Evolutionary conservation across 2,329 filamentous ascomycete species (phyloP).

Genomic region (Penicillium brevicompactum): DNA sequence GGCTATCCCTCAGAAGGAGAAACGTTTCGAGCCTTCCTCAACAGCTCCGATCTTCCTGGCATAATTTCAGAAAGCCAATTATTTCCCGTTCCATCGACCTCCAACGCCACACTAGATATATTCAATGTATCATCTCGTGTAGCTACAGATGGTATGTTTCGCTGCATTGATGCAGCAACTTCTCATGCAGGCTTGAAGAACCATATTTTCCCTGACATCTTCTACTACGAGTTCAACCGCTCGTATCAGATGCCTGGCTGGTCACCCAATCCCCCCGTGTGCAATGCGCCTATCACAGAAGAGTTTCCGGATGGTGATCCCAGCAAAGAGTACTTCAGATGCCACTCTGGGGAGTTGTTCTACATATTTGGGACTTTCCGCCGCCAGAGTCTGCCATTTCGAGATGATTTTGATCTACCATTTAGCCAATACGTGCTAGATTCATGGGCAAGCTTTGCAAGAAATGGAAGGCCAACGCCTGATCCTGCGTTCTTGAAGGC

Average conservation of each 20-base stretch:
- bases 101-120: slow-evolving; percentile 57
- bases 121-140: slow-evolving; percentile 59
- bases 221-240: slow-evolving; percentile 64
- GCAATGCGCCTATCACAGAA: slow-evolving; percentile 47
- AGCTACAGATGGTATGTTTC: slow-evolving; percentile 61
- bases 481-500: slow-evolving; percentile 15
- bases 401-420: slow-evolving; percentile 23
- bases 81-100: slow-evolving; percentile 47
- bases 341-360: slow-evolving; percentile 60
- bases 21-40: slow-evolving; percentile 51
- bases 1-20: slow-evolving; percentile 44
- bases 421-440: slow-evolving; percentile 28
- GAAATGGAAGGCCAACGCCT: slow-evolving; percentile 20
- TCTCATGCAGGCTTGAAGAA: slow-evolving; percentile 52
- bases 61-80: slow-evolving; percentile 9
- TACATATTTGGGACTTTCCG: slow-evolving; percentile 57
- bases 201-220: slow-evolving; percentile 52
- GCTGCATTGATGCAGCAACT: slow-evolving; percentile 63
- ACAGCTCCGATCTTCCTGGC: slow-evolving; percentile 10
- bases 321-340: slow-evolving; percentile 52
- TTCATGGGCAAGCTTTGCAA: slow-evolving; percentile 26
- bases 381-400: slow-evolving; percentile 16
- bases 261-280: slow-evolving; percentile 54
- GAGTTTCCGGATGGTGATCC: slow-evolving; percentile 50
- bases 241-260: slow-evolving; percentile 52